These are phyloP conservation scores for Blastomyces parvus DNA, from an alignment of 2,329 filamentous ascomycete species.

Conservation along the genomic window DNA sequence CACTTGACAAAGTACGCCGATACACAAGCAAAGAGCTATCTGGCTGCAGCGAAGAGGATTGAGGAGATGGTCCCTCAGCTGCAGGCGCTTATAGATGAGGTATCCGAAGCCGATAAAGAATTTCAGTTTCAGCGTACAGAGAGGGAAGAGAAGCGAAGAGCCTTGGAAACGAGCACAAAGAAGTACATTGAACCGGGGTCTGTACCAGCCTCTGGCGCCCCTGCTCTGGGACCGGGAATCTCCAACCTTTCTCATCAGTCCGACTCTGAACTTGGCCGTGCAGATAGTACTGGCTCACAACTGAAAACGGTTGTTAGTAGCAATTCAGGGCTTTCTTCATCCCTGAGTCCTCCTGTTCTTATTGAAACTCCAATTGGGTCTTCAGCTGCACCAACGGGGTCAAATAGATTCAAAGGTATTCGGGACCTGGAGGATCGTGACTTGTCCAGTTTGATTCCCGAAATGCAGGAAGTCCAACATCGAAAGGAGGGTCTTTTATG, in stretches of 20 bases:
- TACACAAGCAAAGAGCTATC: constrained; percentile 72
- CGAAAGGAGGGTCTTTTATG: constrained; percentile 91
- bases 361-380: constrained; percentile 20
- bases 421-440: constrained; percentile 84
- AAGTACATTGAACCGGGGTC: constrained; percentile 61
- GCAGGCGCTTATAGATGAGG: constrained; percentile 77
- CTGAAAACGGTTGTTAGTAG: constrained; percentile 44
- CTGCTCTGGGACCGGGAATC: constrained; percentile 28
- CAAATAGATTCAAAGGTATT: constrained; percentile 73
- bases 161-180: constrained; percentile 78
- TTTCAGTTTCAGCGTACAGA: constrained; percentile 94
- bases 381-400: constrained; percentile 26
- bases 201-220: constrained; percentile 33
- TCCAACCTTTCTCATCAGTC: constrained; percentile 47
- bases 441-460: constrained; percentile 43
- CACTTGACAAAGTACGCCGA: constrained; percentile 92
- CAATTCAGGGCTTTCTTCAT: constrained; percentile 38
- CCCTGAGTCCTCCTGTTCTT: constrained; percentile 28
- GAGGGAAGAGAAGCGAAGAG: constrained; percentile 83
- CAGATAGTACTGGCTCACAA: constrained; percentile 65
- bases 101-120: constrained; percentile 90
- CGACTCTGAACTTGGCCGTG: constrained; percentile 61
- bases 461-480: constrained; percentile 53
- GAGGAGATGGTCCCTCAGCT: constrained; percentile 80
- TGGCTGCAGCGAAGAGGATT: constrained; percentile 75